Base-by-base conservation (phyloP, 1,284 basidiomycete species). In the Tausonia pullulans region DNA sequence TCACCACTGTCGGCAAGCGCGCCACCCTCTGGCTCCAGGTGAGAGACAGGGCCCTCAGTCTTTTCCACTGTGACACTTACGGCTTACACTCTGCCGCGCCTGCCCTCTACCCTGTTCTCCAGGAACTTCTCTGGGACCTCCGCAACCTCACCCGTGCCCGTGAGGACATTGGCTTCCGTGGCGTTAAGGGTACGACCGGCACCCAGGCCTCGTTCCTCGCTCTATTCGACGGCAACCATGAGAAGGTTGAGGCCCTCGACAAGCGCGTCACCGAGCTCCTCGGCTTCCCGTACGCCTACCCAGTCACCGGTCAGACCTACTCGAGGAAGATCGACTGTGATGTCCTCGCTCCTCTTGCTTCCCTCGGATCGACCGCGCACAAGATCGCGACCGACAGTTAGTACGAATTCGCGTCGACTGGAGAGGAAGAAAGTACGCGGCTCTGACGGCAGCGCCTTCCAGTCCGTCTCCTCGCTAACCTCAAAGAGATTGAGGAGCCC, bases 1-100 rank as follows among this genome's bases (percentile, higher is more conserved):
- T 98, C 63, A 98, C 94, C 1, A 99, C 95, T 0, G 95, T 99
- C 52, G 96, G 96, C n/a, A 99, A 99, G 79, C 84, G 96, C n/a
- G 87, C 92, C 0, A 97, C 93, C 0, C 79, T 98, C 27, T 99
- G 96, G 95, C 87, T 98, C 59, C 92, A 96, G 80, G 86, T 85
- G 41, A 63, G 74, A 27, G 27, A 27, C 27, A 27, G 27, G 27
- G 27, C 27, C 27, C 27, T 27, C 27, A 27, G 27, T 27, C 27
- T 27, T 27, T 27, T 27, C 27, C 27, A 27, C 27, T 27, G 27
- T 27, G 27, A 27, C 27, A 27, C 27, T 27, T 27, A 27, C 27
- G 27, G 27, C 27, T 27, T 27, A 27, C 27, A 27, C 27, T 39
- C 39, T 49, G 46, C 39, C 56, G n/a, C 43, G 40, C n/a, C n/a